A percentile compares a stretch with the other conserved stretches of the same genome.
phyloP scores from a whole-genome alignment of 2,329 filamentous ascomycete genomes.

The Cercospora zeina region DNA sequence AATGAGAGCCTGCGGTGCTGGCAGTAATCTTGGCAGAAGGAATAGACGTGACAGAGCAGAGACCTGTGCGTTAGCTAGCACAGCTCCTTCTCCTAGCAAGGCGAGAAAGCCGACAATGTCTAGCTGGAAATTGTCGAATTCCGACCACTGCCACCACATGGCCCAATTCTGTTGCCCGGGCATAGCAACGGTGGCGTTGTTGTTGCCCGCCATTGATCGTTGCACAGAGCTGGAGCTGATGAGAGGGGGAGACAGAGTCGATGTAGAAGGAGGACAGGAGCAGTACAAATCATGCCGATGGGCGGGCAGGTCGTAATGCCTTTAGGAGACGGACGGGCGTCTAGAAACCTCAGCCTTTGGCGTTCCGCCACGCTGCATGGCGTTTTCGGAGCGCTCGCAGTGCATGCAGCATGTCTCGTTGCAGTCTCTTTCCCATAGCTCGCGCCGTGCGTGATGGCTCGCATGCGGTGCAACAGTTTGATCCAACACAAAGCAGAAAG shows the following conservation, averaged over 20 bases:
- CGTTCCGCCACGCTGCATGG: constrained; percentile 4
- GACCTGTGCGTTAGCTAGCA: constrained; percentile 54
- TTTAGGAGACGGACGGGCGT: not conserved
- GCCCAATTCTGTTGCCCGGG: constrained; percentile 32
- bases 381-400: not conserved
- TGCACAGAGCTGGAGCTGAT: not conserved
- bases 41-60: constrained; percentile 53
- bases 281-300: not conserved
- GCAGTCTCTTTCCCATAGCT: not conserved
- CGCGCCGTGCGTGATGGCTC: not conserved
- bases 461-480: not conserved
- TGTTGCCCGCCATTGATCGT: constrained; percentile 31
- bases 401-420: constrained; percentile 4
- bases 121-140: constrained; percentile 49
- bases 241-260: not conserved
- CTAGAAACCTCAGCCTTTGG: constrained; percentile 1
- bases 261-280: no score
- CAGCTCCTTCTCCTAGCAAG: constrained; percentile 54
- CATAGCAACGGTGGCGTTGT: constrained; percentile 34
- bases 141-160: constrained; percentile 43
- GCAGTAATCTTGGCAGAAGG: constrained; percentile 53
- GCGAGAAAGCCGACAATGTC: constrained; percentile 60
- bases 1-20: constrained; percentile 54
- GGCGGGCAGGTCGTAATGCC: not conserved
- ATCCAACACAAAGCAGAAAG: not conserved